These are phyloP conservation scores for Paspalum vaginatum DNA, from an alignment of 176 grass and related monocot species.

Conservation along the genomic window DNA sequence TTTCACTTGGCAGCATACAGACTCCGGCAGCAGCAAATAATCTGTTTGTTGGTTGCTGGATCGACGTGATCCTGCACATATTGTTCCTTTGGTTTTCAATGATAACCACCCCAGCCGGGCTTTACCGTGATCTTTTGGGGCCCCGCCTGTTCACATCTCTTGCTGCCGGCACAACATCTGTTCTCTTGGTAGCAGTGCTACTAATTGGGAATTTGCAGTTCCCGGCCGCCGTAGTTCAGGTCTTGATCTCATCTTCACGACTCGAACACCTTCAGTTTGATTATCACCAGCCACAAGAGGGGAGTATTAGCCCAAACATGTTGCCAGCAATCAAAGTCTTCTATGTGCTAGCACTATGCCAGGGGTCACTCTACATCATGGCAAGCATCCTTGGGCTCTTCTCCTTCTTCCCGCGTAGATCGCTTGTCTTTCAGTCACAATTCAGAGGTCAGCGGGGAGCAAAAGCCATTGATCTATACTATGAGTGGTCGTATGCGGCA, in stretches of 20 bases:
- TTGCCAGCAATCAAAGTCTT: not conserved
- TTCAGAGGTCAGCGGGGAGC: not conserved
- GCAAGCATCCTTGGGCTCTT: not conserved
- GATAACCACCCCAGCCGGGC: too few relatives aligned
- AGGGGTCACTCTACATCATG: not conserved
- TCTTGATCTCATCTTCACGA: not conserved
- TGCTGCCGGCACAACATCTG: not conserved
- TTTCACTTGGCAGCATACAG: slow-evolving; percentile 9
- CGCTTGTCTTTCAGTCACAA: not conserved
- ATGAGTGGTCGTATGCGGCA: not conserved
- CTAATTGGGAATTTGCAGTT: slow-evolving; percentile 19
- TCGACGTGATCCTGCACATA: not conserved
- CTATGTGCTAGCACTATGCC: not conserved
- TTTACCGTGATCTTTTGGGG: not conserved
- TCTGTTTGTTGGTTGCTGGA: not conserved
- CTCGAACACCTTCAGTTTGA: rapidly evolving
- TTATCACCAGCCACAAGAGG: not conserved
- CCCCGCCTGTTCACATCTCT: not conserved
- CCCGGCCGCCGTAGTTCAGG: not conserved
- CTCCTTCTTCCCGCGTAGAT: not conserved
- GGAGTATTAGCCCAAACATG: not conserved
- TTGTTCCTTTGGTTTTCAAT: not conserved
- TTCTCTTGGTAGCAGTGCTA: not conserved
- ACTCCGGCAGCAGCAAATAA: not conserved
- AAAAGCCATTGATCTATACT: not conserved